Evolutionary conservation across 2,329 filamentous ascomycete species (phyloP).

Genomic region (Colletotrichum cuscutae): DNA sequence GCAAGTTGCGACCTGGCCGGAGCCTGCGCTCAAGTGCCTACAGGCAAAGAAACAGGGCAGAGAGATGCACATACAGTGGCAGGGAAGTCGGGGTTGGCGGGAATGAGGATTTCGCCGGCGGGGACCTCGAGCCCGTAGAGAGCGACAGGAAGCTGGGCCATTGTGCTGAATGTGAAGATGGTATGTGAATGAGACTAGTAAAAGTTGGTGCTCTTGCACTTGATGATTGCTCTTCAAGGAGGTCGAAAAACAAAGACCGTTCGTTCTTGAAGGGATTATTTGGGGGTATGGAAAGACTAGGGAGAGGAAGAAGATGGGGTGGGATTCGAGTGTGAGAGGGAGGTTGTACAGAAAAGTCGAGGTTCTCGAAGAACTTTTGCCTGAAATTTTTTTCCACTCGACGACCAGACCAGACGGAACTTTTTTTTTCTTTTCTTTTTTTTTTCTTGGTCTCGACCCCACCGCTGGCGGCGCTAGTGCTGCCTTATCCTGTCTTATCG

Average conservation of each 20-base stretch:
- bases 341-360: constrained; percentile 25
- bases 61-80: constrained; percentile 75
- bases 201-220: constrained; percentile 22
- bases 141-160: constrained; percentile 73
- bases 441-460: constrained; percentile 23
- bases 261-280: neutral
- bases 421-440: constrained; percentile 30
- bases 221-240: constrained; percentile 19
- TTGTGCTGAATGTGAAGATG: constrained; percentile 44
- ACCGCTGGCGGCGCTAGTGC: constrained; percentile 28
- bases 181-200: constrained; percentile 1
- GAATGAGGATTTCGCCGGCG: constrained; percentile 83
- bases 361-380: constrained; percentile 31
- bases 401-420: constrained; percentile 25
- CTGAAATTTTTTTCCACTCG: constrained; percentile 36
- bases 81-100: constrained; percentile 81
- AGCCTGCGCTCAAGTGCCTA: neutral
- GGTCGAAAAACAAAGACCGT: constrained; percentile 33
- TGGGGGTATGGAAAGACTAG: neutral
- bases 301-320: constrained; percentile 25
- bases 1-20: constrained; percentile 2
- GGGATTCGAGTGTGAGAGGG: constrained; percentile 27
- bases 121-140: constrained; percentile 95
- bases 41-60: neutral
- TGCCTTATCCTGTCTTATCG: constrained; percentile 35